Percentiles rank a stretch among this genome's conserved stretches.
These are phyloP conservation scores for Leccinum rimulosum DNA, from an alignment of 768 basidiomycete genomes.

Conservation along the genomic window DNA sequence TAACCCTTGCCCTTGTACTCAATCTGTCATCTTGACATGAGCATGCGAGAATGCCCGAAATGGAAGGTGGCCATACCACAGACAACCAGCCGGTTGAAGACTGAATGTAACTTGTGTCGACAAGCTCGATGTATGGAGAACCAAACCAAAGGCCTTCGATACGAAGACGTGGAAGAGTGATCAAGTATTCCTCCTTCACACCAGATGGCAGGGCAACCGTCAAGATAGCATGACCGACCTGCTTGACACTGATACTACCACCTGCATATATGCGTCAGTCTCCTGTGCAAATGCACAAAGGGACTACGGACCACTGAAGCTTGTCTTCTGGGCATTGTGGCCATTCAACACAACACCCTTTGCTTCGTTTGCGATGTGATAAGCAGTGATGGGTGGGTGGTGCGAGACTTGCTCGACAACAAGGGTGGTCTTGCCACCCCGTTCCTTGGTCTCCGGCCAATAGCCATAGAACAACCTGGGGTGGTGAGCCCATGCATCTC, in stretches of 20 bases:
- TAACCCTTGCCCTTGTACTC: slow-evolving; percentile 98
- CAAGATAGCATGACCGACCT: slow-evolving; percentile 90
- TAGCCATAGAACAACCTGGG: slow-evolving; percentile 79
- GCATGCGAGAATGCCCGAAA: slow-evolving; percentile 10
- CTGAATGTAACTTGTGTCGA: slow-evolving; percentile 78
- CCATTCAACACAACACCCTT: slow-evolving; percentile 79
- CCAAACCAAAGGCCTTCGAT: slow-evolving; percentile 94
- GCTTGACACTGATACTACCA: slow-evolving; percentile 83
- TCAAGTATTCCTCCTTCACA: slow-evolving; percentile 69
- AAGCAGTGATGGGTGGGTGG: slow-evolving; percentile 87
- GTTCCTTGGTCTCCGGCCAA: slow-evolving; percentile 71
- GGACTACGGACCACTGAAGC: slow-evolving; percentile 64
- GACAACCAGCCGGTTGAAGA: slow-evolving; percentile 58
- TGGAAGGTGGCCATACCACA: slow-evolving; percentile 34
- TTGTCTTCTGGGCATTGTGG: slow-evolving; percentile 94
- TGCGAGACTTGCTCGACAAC: slow-evolving; percentile 97
- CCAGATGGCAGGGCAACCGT: slow-evolving; percentile 61
- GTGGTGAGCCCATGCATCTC: slow-evolving; percentile 2
- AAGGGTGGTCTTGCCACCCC: slow-evolving; percentile 77
- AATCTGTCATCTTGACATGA: slow-evolving; percentile 51
- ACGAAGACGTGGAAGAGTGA: slow-evolving; percentile 87
- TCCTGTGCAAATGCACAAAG: not conserved
- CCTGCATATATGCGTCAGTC: slow-evolving; percentile 33
- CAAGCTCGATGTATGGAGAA: slow-evolving; percentile 89
- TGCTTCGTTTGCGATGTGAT: slow-evolving; percentile 76